Evolutionary conservation across 805 yeast genomes (phyloP).

Genomic region (Candida multigemmis): DNA sequence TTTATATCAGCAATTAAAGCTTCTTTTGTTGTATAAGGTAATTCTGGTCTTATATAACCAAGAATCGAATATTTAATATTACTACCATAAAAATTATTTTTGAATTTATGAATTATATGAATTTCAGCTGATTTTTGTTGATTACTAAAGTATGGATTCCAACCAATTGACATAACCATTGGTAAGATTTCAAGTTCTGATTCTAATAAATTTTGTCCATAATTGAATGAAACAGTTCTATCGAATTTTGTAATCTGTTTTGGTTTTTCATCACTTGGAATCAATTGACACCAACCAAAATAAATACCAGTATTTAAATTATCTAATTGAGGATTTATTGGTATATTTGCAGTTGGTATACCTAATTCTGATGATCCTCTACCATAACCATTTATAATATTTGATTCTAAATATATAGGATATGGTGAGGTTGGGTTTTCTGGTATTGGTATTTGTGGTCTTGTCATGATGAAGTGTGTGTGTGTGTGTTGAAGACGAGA

Average conservation of each 20-base stretch:
- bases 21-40: slow-evolving; percentile 75
- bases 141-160: slow-evolving; percentile 88
- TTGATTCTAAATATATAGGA: slow-evolving; percentile 33
- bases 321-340: slow-evolving; percentile 40
- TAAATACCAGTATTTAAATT: slow-evolving; percentile 71
- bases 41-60: slow-evolving; percentile 89
- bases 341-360: slow-evolving; percentile 90
- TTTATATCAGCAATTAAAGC: slow-evolving; percentile 81
- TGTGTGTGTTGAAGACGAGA: not conserved
- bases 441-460: slow-evolving; percentile 35
- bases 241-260: slow-evolving; percentile 10
- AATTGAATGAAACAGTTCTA: slow-evolving; percentile 37
- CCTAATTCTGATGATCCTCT: slow-evolving; percentile 92
- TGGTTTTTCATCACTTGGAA: slow-evolving; percentile 8
- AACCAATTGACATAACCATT: slow-evolving; percentile 93
- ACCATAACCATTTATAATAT: slow-evolving; percentile 79
- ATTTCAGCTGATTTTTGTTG: slow-evolving; percentile 76
- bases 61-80: slow-evolving; percentile 55
- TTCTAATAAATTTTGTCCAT: slow-evolving; percentile 42
- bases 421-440: slow-evolving; percentile 44
- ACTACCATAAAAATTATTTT: slow-evolving; percentile 74
- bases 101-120: slow-evolving; percentile 73
- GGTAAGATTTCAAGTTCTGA: slow-evolving; percentile 50
- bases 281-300: slow-evolving; percentile 61
- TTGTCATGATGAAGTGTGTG: slow-evolving; percentile 12